Conservation (phyloP, 345 rosid genomes). For the Trapa bicornis region DNA sequence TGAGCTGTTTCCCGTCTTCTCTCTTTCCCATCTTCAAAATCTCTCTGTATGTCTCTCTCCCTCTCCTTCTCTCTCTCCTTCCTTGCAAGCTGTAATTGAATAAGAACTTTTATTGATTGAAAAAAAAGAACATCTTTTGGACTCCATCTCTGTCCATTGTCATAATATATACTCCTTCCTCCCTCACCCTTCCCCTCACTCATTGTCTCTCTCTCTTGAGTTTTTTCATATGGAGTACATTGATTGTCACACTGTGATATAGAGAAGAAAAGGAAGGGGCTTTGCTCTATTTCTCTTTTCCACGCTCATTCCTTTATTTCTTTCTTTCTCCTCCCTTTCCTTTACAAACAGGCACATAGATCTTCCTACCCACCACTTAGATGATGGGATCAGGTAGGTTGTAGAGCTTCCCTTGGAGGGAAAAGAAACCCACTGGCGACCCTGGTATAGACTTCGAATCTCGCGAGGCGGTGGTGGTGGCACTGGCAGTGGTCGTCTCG, state of each 20-base stretch:
- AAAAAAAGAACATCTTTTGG: conserved; percentile 4
- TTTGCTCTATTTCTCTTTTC: conserved; percentile 11
- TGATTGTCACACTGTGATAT: conserved; percentile 13
- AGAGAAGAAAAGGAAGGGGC: conserved; percentile 8
- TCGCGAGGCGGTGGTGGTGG: neutral
- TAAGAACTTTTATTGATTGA: conserved; percentile 10
- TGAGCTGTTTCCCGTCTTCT: conserved; percentile 47
- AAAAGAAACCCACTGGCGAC: neutral
- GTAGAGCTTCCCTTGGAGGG: neutral
- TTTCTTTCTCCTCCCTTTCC: too few relatives aligned
- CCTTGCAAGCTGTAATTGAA: conserved; percentile 41
- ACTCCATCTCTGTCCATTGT: neutral
- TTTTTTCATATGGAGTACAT: conserved; percentile 3
- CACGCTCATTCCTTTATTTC: conserved; percentile 36
- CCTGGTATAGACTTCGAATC: neutral
- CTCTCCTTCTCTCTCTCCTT: conserved; percentile 5
- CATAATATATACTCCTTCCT: neutral
- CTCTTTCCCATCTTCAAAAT: conserved; percentile 10
- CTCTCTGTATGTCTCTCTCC: neutral
- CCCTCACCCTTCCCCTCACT: neutral
- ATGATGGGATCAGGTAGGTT: neutral
- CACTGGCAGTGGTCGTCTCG: neutral
- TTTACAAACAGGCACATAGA: neutral
- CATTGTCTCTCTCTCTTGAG: neutral
- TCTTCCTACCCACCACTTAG: neutral